These are phyloP conservation scores for Termitomyces sp. DNA, from an alignment of 768 basidiomycete species.

Conservation along the genomic window DNA sequence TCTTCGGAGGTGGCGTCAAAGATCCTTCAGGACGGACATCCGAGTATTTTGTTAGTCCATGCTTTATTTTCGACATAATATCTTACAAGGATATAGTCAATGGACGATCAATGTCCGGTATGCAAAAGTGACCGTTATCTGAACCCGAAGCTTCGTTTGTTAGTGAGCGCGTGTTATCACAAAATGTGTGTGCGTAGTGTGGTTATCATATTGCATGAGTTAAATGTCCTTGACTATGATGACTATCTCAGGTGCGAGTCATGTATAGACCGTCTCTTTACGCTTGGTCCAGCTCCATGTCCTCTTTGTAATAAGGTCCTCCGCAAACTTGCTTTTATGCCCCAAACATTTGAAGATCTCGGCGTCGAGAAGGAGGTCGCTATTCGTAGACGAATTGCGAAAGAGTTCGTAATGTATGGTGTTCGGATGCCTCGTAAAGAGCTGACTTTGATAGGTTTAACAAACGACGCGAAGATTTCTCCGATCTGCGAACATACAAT, in stretches of 20 bases:
- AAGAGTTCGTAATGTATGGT: conserved; percentile 55
- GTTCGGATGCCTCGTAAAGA: neutral
- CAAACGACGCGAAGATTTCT: conserved; percentile 88
- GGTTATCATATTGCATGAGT: neutral
- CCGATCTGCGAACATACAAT: conserved; percentile 75
- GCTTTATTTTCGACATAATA: neutral
- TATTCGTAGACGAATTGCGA: conserved; percentile 79
- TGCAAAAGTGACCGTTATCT: conserved; percentile 96
- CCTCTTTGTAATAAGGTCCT: conserved; percentile 87
- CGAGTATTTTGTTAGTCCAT: conserved; percentile 67
- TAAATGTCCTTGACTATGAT: neutral
- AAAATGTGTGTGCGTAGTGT: conserved; percentile 69
- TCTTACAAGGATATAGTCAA: conserved; percentile 42
- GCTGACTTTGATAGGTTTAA: conserved; percentile 65
- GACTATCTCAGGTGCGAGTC: conserved; percentile 79
- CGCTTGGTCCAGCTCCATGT: conserved; percentile 93
- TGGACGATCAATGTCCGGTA: conserved; percentile 94
- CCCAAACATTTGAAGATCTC: conserved; percentile 92
- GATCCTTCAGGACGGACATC: conserved; percentile 78
- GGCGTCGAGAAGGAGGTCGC: conserved; percentile 93
- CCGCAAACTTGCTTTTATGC: conserved; percentile 90
- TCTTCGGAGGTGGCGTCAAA: conserved; percentile 82
- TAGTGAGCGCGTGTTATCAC: conserved; percentile 97
- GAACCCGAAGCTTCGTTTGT: conserved; percentile 87
- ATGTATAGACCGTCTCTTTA: conserved; percentile 95